These are phyloP conservation scores for Neofusicoccum sp. DNA, from an alignment of 2,329 filamentous ascomycete genomes.

Conservation along the genomic window DNA sequence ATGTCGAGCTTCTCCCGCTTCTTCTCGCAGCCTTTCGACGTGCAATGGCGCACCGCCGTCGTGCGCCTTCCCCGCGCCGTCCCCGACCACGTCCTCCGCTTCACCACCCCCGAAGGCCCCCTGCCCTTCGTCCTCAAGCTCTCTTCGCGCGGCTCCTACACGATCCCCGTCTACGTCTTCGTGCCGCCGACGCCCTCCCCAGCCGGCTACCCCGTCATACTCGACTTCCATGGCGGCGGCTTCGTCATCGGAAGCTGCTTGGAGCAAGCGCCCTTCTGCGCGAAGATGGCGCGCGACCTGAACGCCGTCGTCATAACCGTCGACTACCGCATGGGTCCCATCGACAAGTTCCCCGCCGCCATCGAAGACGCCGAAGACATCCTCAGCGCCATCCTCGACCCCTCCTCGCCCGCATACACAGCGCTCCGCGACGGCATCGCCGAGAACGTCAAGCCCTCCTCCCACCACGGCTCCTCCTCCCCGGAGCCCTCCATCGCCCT, in stretches of 20 bases:
- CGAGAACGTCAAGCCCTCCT: slow-evolving; percentile 26
- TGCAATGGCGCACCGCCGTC: slow-evolving; percentile 42
- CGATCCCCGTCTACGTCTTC: slow-evolving; percentile 46
- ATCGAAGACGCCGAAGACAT: slow-evolving; percentile 53
- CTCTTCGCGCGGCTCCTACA: slow-evolving; percentile 40
- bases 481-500: slow-evolving; percentile 31
- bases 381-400: slow-evolving; percentile 46
- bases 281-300: slow-evolving; percentile 48
- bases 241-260: slow-evolving; percentile 48
- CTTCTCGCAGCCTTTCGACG: slow-evolving; percentile 38
- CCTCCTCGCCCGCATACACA: slow-evolving; percentile 21
- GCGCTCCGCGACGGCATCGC: slow-evolving; percentile 1
- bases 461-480: slow-evolving; percentile 26
- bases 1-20: slow-evolving; percentile 27
- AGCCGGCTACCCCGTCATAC: slow-evolving; percentile 39
- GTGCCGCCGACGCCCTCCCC: slow-evolving; percentile 37
- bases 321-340: slow-evolving; percentile 52
- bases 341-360: slow-evolving; percentile 51
- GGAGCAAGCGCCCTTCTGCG: slow-evolving; percentile 51
- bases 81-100: slow-evolving; percentile 38
- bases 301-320: slow-evolving; percentile 49
- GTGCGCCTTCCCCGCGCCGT: slow-evolving; percentile 43
- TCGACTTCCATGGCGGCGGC: slow-evolving; percentile 49
- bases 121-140: slow-evolving; percentile 46
- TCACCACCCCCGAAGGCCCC: slow-evolving; percentile 45